Conservation (phyloP, 139 green algal genomes). For the Marvania coccoides region DNA sequence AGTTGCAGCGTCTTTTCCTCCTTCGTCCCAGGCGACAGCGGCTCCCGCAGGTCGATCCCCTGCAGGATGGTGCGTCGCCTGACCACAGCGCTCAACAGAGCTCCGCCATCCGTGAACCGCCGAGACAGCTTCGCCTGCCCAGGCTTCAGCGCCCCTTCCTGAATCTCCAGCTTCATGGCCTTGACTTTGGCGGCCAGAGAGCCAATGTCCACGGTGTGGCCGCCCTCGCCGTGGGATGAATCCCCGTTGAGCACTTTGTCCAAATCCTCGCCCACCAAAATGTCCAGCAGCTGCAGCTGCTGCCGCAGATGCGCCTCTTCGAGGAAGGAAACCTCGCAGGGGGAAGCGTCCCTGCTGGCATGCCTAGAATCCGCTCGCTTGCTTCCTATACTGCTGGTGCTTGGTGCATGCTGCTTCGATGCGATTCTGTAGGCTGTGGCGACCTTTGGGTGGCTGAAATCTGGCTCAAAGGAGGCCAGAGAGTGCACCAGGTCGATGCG, state of each 20-base stretch:
- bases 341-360: no score
- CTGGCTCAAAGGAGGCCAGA: background rate
- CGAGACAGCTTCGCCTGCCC: background rate
- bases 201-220: background rate
- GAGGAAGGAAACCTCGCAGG: no score
- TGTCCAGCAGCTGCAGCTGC: background rate
- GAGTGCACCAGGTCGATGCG: background rate
- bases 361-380: no score
- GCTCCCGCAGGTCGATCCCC: no score
- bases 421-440: background rate
- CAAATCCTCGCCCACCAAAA: background rate
- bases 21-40: background rate
- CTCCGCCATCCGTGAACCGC: background rate
- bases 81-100: background rate
- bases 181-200: background rate
- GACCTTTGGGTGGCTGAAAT: background rate
- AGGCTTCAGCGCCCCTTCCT: background rate
- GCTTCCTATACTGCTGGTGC: no score
- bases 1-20: background rate
- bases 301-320: background rate
- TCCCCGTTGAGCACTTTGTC: no score
- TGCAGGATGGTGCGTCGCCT: background rate
- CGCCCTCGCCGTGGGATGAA: background rate
- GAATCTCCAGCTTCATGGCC: background rate
- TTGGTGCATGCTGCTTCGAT: background rate